Evolutionary conservation across 225 moss, liverwort and hornwort genomes (phyloP), one percentile per base, ranked within the genome.

Genomic region (Marchantia polymorpha): DNA sequence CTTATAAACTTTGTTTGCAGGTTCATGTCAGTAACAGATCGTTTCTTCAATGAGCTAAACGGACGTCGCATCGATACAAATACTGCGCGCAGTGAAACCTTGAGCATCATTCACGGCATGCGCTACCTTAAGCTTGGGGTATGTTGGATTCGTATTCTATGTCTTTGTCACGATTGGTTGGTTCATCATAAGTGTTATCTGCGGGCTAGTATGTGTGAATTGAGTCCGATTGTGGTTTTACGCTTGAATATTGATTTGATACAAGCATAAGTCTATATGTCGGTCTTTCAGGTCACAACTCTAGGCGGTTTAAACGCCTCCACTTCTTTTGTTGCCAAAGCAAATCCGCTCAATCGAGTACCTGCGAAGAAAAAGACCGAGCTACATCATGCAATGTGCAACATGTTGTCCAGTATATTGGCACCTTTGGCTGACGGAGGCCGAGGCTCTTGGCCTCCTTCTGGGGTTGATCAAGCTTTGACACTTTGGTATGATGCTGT

Each of bases 41-140:
- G 99, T 61, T 99, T 95, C 83, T 99, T 99, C 65, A 82, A 74
- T 59, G 95, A 92, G 69, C 81, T 95, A 31, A 91, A 88, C 80
- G 60, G 83, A 54, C 90, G 94, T 67, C 97, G 94, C 52, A 89
- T 86, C 64, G 97, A 97, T 55, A 85, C 90, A 71, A 81, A 77
- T 81, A 83, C 90, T 39, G 82, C 87, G 73, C 93, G 99, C 27
- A 90, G 89, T 87, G 99, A 99, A 87, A 89, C 91, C 30, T 87
- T 95, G 66, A 95, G 89, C 83, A 92, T 99, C 83, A 95, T 99
- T 81, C 91, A 93, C 77, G 99, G 99, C 82, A 95, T 99, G 93
- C 99, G 99, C 79, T 95, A 95, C 82, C 92, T 99, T 75, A 95
- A 95, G 87, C 99, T 99, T 77, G 95, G 92, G 85, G 99, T 99